phyloP scores from a whole-genome alignment of 129 eudicot genomes.

The Chrysanthemum makinoi region DNA sequence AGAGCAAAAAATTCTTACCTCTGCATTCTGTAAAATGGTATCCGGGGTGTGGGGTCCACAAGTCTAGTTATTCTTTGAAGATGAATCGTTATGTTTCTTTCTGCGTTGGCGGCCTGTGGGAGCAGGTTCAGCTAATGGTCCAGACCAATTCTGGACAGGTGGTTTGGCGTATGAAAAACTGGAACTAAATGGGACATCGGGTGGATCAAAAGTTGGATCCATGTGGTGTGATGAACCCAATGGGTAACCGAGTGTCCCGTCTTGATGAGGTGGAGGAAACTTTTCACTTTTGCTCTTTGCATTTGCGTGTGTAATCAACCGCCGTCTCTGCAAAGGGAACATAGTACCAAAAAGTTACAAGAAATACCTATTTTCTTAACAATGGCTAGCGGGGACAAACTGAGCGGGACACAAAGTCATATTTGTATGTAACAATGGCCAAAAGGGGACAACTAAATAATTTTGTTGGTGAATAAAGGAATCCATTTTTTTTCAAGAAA shows the following conservation, averaged over 20 bases:
- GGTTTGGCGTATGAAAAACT: constrained; percentile 69
- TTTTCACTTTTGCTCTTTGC: constrained; percentile 89
- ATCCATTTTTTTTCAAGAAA: too few species aligned
- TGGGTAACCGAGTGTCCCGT: constrained; percentile 73
- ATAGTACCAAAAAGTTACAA: too few species aligned
- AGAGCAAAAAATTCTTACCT: constrained; percentile 44
- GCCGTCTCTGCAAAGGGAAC: constrained; percentile 51
- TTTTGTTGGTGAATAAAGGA: too few species aligned
- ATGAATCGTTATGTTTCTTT: constrained; percentile 39
- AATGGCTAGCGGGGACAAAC: too few species aligned
- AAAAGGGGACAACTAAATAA: too few species aligned
- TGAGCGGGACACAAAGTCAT: too few species aligned
- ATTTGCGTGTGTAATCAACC: constrained; percentile 69
- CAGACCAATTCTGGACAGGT: constrained; percentile 88
- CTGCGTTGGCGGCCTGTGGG: constrained; percentile 57
- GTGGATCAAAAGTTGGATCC: constrained; percentile 66
- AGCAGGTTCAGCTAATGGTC: constrained; percentile 73
- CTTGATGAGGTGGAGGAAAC: constrained; percentile 88
- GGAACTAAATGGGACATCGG: constrained; percentile 62
- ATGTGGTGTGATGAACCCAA: constrained; percentile 79
- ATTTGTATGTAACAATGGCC: too few species aligned
- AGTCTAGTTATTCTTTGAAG: constrained; percentile 40
- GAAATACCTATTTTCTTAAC: too few species aligned
- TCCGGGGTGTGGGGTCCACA: constrained; percentile 34
- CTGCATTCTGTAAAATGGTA: constrained; percentile 44